phyloP scores from a whole-genome alignment of 2,329 filamentous ascomycete species.

The Lachnellula subtilissima region DNA sequence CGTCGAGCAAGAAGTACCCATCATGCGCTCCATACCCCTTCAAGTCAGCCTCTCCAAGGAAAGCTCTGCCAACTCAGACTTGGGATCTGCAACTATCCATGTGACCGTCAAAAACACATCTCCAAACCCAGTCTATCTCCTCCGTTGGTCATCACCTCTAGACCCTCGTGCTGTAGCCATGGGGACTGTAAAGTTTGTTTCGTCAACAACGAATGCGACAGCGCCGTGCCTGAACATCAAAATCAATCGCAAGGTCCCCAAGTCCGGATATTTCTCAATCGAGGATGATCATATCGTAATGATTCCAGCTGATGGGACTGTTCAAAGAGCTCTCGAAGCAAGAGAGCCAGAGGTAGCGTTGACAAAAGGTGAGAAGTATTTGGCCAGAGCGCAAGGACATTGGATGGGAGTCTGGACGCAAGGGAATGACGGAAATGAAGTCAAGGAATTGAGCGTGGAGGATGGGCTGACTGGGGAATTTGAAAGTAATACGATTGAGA shows the following conservation, averaged over 20 bases:
- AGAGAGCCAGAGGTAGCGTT: constrained; percentile 28
- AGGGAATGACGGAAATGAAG: background rate
- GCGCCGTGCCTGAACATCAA: constrained; percentile 19
- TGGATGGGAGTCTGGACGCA: constrained; percentile 35
- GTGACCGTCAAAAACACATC: constrained; percentile 26
- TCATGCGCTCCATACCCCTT: constrained; percentile 1
- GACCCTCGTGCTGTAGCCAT: constrained; percentile 31
- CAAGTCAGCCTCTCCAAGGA: constrained; percentile 5
- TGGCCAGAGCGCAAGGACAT: constrained; percentile 30
- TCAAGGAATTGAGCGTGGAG: constrained; percentile 3
- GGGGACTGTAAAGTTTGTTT: constrained; percentile 31
- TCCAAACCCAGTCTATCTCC: constrained; percentile 28
- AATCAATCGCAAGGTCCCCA: constrained; percentile 30
- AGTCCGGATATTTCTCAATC: constrained; percentile 16
- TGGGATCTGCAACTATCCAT: constrained; percentile 14
- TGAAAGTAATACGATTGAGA: constrained; percentile 10
- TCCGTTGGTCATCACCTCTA: constrained; percentile 36
- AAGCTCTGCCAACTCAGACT: background rate
- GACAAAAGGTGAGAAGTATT: constrained; percentile 31
- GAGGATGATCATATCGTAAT: constrained; percentile 28
- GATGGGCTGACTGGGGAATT: constrained; percentile 8
- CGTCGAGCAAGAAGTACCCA: background rate
- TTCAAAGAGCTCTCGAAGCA: constrained; percentile 22
- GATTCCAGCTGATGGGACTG: constrained; percentile 24
- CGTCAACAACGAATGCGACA: constrained; percentile 2